phyloP scores from a whole-genome alignment of 768 basidiomycete species.

The Auricularia heimuer region DNA sequence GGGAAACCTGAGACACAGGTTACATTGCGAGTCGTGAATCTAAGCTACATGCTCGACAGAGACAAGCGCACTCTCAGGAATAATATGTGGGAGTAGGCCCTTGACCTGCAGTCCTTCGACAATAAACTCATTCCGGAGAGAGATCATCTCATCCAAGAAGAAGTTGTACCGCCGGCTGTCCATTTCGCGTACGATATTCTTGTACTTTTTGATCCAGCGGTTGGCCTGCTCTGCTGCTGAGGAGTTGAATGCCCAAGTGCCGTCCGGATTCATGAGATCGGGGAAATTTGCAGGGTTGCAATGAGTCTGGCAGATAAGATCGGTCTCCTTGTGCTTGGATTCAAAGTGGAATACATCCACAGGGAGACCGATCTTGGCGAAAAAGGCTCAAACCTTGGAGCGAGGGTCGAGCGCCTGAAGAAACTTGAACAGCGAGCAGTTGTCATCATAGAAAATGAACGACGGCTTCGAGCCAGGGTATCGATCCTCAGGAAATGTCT shows the following conservation, averaged over 20 bases:
- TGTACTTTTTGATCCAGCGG: conserved; percentile 22
- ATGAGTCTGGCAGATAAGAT: conserved; percentile 15
- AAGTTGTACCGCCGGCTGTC: conserved; percentile 22
- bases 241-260: conserved; percentile 24
- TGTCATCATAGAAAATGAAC: conserved; percentile 16
- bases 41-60: neutral
- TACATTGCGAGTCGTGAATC: too few relatives aligned
- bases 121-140: conserved; percentile 15
- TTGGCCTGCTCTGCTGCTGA: conserved; percentile 28
- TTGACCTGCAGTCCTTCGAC: neutral
- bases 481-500: neutral
- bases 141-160: conserved; percentile 31
- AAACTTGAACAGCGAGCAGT: conserved; percentile 11
- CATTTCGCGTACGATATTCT: conserved; percentile 29
- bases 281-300: conserved; percentile 21
- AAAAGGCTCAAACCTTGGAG: conserved; percentile 5
- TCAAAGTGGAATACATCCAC: conserved; percentile 17
- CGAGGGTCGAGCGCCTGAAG: conserved; percentile 7
- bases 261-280: conserved; percentile 14
- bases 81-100: neutral
- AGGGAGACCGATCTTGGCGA: conserved; percentile 15
- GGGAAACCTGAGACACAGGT: too few relatives aligned
- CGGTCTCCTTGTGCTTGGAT: conserved; percentile 16
- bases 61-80: neutral
- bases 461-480: conserved; percentile 6